A percentile compares a stretch with the other conserved stretches of the same genome.
Evolutionary conservation across 208 protist genomes (phyloP).

Genomic region (Trypanosoma lewisi): DNA sequence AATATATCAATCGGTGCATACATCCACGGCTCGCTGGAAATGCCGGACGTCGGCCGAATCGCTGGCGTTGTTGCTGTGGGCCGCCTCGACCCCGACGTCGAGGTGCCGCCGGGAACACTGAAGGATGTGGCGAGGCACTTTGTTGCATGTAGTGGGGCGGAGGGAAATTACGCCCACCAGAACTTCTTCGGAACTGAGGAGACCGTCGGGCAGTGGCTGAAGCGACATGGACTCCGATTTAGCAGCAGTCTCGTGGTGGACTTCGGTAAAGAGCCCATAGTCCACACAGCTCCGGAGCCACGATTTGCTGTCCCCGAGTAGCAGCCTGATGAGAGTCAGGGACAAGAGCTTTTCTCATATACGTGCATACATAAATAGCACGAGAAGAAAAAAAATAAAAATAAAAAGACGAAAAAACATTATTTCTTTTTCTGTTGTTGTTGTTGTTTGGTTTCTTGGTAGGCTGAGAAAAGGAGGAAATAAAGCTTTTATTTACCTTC

Average conservation of each 20-base stretch:
- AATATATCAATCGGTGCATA: constrained; percentile 71
- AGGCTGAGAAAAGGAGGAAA: background rate
- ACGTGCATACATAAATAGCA: constrained; percentile 3
- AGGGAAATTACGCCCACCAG: constrained; percentile 76
- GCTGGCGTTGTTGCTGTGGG: constrained; percentile 77
- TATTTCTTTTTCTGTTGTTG: constrained; percentile 7
- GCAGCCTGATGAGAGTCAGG: background rate
- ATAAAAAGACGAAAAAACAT: background rate
- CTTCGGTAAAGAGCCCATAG: constrained; percentile 87
- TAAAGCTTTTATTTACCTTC: too few species aligned
- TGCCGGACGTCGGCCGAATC: constrained; percentile 65
- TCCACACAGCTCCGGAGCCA: constrained; percentile 45
- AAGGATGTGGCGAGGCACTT: constrained; percentile 77
- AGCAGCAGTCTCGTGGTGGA: constrained; percentile 76
- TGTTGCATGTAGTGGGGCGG: constrained; percentile 71
- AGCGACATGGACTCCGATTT: constrained; percentile 70
- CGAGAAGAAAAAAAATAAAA: background rate
- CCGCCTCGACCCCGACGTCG: constrained; percentile 18
- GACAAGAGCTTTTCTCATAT: background rate
- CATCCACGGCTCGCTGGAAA: constrained; percentile 61
- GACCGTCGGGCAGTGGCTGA: constrained; percentile 85
- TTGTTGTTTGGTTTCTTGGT: background rate
- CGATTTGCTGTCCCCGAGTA: background rate
- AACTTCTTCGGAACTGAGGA: constrained; percentile 80
- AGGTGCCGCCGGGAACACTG: constrained; percentile 28